Evolutionary conservation across 1,139 yeast genomes (phyloP).

Genomic region (Maudiozyma humilis): DNA sequence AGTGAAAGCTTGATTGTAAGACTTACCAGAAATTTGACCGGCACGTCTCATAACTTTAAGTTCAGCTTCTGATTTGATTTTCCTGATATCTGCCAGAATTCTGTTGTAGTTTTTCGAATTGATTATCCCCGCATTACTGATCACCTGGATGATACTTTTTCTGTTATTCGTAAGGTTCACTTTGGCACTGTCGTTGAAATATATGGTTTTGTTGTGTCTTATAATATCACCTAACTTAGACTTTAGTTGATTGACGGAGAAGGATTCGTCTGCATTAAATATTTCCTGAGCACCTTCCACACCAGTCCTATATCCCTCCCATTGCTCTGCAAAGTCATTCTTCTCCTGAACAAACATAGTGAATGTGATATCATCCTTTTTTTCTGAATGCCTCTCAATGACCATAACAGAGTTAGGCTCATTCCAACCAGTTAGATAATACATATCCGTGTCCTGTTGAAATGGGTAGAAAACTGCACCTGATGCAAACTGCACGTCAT

Average conservation of each 20-base stretch:
- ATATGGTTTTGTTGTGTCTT: conserved; percentile 42
- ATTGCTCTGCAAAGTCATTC: conserved; percentile 65
- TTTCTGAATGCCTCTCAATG: conserved; percentile 51
- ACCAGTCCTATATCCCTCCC: conserved; percentile 96
- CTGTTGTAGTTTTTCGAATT: conserved; percentile 25
- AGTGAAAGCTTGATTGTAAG: conserved; percentile 75
- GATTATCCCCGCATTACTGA: background rate
- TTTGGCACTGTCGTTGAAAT: conserved; percentile 34
- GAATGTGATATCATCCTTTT: conserved; percentile 47
- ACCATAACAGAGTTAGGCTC: conserved; percentile 82
- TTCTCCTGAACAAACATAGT: conserved; percentile 87
- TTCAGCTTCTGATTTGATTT: conserved; percentile 69
- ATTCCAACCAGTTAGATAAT: conserved; percentile 82
- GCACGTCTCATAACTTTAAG: conserved; percentile 72
- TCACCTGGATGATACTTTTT: conserved; percentile 14
- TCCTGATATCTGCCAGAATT: conserved; percentile 50
- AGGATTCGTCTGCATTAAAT: conserved; percentile 79
- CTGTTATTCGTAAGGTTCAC: conserved; percentile 12
- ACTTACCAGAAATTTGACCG: conserved; percentile 72
- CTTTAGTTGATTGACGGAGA: conserved; percentile 37
- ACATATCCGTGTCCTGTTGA: conserved; percentile 85
- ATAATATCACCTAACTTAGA: conserved; percentile 38
- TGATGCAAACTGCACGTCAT: conserved; percentile 65
- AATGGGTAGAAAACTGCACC: conserved; percentile 88
- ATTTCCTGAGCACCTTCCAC: conserved; percentile 69